Base-by-base conservation (phyloP, 331 rosid genomes). In the Cydonia oblonga region DNA sequence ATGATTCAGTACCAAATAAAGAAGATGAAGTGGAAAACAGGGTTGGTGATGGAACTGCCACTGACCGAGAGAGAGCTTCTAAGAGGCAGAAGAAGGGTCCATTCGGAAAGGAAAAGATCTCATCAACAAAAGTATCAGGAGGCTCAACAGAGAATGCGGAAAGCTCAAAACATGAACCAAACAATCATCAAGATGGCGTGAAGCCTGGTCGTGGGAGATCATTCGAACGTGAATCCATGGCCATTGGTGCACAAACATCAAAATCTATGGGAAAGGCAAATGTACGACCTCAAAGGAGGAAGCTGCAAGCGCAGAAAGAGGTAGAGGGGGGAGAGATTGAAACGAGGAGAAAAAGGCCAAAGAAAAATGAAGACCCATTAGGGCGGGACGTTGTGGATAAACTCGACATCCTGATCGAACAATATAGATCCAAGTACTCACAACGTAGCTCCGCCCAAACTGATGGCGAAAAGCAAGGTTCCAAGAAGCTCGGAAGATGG, bases 321-420 rank as follows among this genome's bases (percentile, higher is more conserved):
- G 30, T 1, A 29, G 68, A 69, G 46, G 83, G 51, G 64, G 88
- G 72, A 61, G 86, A 79, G 49, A 72, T 75, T 64, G 63, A 74
- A 9, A 82, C 53, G 79, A 84, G 83, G 29, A 67, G 67, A 71
- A 75, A 54, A 78, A 75, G 91, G 78, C 29, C 88, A 1, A 89
- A 81, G 76, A 88, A 87, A 91, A 91, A 83, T n/a, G 86, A 88
- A 77, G 96, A 52, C 23, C 82, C 89, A 12, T 53, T 68, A 44
- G 98, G 98, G 40, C 79, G 84, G 74, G 96, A 88, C 12, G 80
- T 33, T 11, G 86, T 74, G 24, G 99, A 91, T 75, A 89, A 88
- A 84, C 99, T 95, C 49, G 99, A 95, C 86, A 49, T 83, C 86
- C 96, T 95, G 72, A 91, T 95, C 29, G 96, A 88, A 76, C 90